Percentiles rank a stretch among this genome's conserved stretches.
Conservation (phyloP, 352 stramenopile genomes). For the Hyaloperonospora arabidopsidis region DNA sequence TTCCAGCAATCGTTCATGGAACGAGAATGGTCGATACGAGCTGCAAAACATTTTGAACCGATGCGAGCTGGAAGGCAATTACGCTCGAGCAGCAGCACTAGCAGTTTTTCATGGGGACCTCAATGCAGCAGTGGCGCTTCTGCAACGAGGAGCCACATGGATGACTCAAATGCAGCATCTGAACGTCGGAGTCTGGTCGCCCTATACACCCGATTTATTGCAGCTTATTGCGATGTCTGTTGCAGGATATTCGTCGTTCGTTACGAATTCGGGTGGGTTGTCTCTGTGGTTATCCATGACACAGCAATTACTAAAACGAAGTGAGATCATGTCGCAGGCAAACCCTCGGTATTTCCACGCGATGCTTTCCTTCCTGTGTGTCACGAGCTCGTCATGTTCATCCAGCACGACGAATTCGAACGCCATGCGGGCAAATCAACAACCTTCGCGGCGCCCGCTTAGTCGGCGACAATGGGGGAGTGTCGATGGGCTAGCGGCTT, state of each 20-base stretch:
- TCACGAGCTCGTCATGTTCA: constrained; percentile 30
- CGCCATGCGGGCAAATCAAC: constrained; percentile 22
- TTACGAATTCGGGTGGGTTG: constrained; percentile 31
- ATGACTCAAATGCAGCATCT: constrained; percentile 51
- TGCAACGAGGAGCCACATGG: constrained; percentile 65
- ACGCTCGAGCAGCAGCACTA: constrained; percentile 56
- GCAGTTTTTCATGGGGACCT: constrained; percentile 83
- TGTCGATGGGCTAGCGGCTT: constrained; percentile 41
- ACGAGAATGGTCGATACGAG: constrained; percentile 46
- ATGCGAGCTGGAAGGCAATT: constrained; percentile 59
- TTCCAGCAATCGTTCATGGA: constrained; percentile 43
- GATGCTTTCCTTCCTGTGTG: constrained; percentile 67
- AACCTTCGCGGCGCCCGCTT: constrained; percentile 26
- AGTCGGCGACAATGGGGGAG: constrained; percentile 53
- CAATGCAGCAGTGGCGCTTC: constrained; percentile 45
- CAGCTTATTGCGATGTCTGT: constrained; percentile 86
- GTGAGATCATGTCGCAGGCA: constrained; percentile 53
- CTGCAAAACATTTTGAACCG: constrained; percentile 50
- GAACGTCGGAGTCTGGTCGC: constrained; percentile 25
- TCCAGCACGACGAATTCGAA: constrained; percentile 24
- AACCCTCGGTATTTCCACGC: constrained; percentile 78
- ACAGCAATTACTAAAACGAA: constrained; percentile 65
- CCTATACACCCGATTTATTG: constrained; percentile 66
- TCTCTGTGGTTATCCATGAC: constrained; percentile 76
- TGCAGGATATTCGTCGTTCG: constrained; percentile 62